phyloP scores from a whole-genome alignment of 345 rosid genomes.

The Sisymbrium irio region DNA sequence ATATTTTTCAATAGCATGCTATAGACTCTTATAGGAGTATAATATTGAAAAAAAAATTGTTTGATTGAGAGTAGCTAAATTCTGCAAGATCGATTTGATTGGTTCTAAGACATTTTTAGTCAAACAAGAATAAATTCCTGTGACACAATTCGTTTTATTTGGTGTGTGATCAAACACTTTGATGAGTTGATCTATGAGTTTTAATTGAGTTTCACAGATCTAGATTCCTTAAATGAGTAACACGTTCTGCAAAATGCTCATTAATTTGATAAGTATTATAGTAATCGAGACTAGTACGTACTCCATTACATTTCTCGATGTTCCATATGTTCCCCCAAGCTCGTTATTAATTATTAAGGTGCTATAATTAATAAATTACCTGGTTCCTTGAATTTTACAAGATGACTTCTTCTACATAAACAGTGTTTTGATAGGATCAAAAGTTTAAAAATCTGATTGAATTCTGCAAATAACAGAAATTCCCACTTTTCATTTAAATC shows the following conservation, averaged over 20 bases:
- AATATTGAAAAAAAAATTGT: too few species aligned
- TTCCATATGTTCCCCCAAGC: neutral
- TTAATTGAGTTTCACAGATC: neutral
- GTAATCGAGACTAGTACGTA: neutral
- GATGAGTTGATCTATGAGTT: neutral
- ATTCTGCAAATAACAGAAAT: neutral
- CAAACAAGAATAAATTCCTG: neutral
- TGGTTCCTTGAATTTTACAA: neutral
- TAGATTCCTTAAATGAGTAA: neutral
- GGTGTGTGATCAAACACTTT: neutral
- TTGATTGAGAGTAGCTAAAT: too few species aligned
- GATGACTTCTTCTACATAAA: neutral
- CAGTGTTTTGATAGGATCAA: neutral
- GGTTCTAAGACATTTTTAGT: neutral
- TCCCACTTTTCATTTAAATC: neutral
- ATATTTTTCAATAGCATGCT: neutral
- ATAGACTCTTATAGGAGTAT: neutral
- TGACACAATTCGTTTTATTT: neutral
- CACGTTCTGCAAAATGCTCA: neutral
- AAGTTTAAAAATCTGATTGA: neutral
- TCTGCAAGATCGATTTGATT: too few species aligned
- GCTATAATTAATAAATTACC: neutral
- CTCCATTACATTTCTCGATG: neutral
- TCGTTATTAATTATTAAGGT: neutral
- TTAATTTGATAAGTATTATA: neutral